Percentiles rank a stretch among this genome's conserved stretches.
Evolutionary conservation across 78 protist genomes (phyloP).

Genomic region (Guillardia theta): DNA sequence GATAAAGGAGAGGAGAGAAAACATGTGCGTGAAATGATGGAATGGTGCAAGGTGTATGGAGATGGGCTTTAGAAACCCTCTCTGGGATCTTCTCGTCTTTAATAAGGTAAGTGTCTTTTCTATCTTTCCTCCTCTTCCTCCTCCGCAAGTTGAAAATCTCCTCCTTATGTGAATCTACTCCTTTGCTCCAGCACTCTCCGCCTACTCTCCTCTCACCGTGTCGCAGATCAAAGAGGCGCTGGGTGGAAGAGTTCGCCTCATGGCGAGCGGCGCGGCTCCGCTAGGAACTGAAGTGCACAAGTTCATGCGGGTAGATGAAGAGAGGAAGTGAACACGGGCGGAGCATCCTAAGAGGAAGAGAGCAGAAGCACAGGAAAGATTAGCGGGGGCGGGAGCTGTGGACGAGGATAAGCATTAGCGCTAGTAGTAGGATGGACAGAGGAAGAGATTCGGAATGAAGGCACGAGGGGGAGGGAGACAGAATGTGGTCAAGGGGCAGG

Average conservation of each 20-base stretch:
- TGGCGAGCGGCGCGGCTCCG: constrained; percentile 6
- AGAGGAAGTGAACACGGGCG: no score
- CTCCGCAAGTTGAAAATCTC: no score
- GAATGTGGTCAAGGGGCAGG: no score
- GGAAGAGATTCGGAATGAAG: no score
- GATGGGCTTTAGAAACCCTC: background rate
- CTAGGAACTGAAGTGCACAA: background rate
- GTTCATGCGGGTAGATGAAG: background rate
- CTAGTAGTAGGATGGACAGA: no score
- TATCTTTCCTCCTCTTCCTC: background rate
- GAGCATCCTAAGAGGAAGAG: no score
- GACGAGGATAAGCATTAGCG: no score
- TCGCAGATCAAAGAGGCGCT: background rate
- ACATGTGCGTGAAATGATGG: background rate
- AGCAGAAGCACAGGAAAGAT: no score
- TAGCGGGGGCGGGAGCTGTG: no score
- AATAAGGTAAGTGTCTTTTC: background rate
- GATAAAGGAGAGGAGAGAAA: background rate
- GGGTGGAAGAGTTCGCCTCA: background rate
- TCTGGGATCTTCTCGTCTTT: background rate
- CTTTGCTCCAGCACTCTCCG: background rate
- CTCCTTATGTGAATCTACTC: no score
- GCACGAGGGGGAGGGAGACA: no score
- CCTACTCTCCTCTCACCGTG: background rate
- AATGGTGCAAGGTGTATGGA: background rate